Evolutionary conservation across 306 rosid species (phyloP), one percentile per base, ranked within the genome.

Genomic region (Leucaena leucocephala): DNA sequence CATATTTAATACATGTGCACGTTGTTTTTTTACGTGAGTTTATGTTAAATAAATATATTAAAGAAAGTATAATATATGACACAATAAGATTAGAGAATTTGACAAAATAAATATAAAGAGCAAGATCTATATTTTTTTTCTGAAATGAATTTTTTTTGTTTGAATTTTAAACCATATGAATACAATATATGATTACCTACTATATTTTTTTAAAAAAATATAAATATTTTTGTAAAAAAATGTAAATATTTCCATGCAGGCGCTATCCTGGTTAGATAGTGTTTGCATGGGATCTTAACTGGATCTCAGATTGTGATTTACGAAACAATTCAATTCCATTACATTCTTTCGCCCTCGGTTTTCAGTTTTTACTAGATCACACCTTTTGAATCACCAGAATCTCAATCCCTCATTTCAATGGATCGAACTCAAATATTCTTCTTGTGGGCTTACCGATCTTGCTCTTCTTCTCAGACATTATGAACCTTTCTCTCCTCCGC

Each of bases 361-460:
- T 14, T 33, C 7, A 62, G 85, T 45, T 21, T 74, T 3, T 39
- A 45, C 76, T n/a, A 22, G n/a, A 69, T 14, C 39, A 45, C 9
- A 16, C 27, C 0, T 16, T 17, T n/a, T 16, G 39, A 43, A 19
- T 67, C 19, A 2, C 12, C 13, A 15, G 21, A 46, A 48, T 6
- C 57, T 45, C 15, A 39, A 43, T 76, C 38, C 19, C 0, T 68
- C 4, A 0, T 16, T 36, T 11, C 79, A 66, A 80, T 85, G 89
- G 84, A 85, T 85, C 84, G 86, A 52, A 72, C 82, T 16, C 89
- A 82, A 68, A 80, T 85, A 80, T 85, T 27, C 75, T 85, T 36
- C 80, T 85, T 0, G 78, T 82, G 35, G 84, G 86, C 27, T 76
- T 85, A 76, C 86, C 84, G 19, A 33, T 85, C 43, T 82, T 85